These are phyloP conservation scores for Orbilia ellipsospora DNA, from an alignment of 2,329 filamentous ascomycete species.

Conservation along the genomic window DNA sequence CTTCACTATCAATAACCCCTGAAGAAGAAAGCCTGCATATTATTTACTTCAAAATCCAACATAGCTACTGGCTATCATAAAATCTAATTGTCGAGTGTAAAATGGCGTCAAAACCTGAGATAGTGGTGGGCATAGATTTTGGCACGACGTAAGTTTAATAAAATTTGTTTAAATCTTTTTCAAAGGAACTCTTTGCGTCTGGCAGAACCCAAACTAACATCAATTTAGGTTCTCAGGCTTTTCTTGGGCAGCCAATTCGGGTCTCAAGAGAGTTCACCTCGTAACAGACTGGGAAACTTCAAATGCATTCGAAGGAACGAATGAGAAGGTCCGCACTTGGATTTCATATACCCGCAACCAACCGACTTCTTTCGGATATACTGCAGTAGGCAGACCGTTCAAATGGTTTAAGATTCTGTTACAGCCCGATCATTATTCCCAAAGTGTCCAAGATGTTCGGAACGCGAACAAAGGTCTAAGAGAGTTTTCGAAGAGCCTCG, in stretches of 20 bases:
- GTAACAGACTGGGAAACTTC: slow-evolving; percentile 13
- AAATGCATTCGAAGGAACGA: neutral
- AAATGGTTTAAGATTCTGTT: slow-evolving; percentile 20
- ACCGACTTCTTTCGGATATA: slow-evolving; percentile 8
- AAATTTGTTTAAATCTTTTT: too few relatives aligned
- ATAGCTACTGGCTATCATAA: too few relatives aligned
- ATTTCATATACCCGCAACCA: slow-evolving; percentile 7
- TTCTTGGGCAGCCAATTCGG: slow-evolving; percentile 17
- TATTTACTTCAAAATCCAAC: neutral
- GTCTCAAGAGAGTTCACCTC: slow-evolving; percentile 4
- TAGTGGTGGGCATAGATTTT: slow-evolving; percentile 19
- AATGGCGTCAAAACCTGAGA: neutral
- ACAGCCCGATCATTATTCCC: slow-evolving; percentile 6
- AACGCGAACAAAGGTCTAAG: neutral
- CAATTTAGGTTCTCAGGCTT: slow-evolving; percentile 6
- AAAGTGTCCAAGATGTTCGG: neutral
- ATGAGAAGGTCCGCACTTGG: slow-evolving; percentile 18
- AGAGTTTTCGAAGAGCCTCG: slow-evolving; percentile 48
- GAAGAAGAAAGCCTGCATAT: neutral
- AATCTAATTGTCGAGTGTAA: neutral
- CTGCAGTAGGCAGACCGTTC: slow-evolving; percentile 6
- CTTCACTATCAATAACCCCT: too few relatives aligned
- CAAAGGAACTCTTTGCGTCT: too few relatives aligned
- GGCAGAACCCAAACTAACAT: neutral
- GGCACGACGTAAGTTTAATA: slow-evolving; percentile 12